These are phyloP conservation scores for Fraxinus paxiana DNA, from an alignment of 305 asterid species.

Conservation along the genomic window DNA sequence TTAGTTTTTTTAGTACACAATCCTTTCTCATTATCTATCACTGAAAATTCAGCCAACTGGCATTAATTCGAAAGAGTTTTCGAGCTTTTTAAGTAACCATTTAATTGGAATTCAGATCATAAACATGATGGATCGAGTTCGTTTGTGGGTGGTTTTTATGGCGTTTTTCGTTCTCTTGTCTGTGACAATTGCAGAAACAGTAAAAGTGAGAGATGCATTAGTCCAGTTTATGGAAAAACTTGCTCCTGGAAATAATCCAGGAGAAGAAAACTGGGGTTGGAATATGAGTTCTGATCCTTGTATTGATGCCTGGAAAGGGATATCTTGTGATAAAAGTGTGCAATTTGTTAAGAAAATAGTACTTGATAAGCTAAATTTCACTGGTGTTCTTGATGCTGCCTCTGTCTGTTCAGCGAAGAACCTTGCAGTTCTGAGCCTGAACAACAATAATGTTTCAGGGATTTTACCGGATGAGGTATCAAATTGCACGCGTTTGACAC, in stretches of 20 bases:
- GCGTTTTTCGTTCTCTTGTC: background rate
- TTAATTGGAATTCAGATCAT: background rate
- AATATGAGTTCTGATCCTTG: slow-evolving; percentile 57
- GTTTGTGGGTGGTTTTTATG: background rate
- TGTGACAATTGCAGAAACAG: slow-evolving; percentile 36
- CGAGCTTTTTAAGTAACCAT: background rate
- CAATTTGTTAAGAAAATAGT: slow-evolving; percentile 38
- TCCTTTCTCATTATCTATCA: background rate
- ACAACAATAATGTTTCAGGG: slow-evolving; percentile 42
- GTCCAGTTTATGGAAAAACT: slow-evolving; percentile 47
- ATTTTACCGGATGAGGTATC: slow-evolving; percentile 43
- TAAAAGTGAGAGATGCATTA: slow-evolving; percentile 38
- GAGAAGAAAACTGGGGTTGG: slow-evolving; percentile 49
- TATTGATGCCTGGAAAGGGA: slow-evolving; percentile 35
- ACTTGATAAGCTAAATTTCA: slow-evolving; percentile 44
- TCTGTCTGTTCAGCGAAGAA: slow-evolving; percentile 37
- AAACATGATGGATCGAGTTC: background rate
- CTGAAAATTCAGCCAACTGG: background rate
- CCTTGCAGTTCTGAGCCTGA: slow-evolving; percentile 54
- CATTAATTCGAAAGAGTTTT: background rate
- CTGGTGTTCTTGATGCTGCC: slow-evolving; percentile 48
- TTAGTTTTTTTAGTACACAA: background rate
- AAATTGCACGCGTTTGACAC: slow-evolving; percentile 47
- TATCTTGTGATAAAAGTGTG: slow-evolving; percentile 28
- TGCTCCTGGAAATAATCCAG: slow-evolving; percentile 28